These are phyloP conservation scores for Penicillium carneum DNA, from an alignment of 2,329 filamentous ascomycete species.

Conservation along the genomic window DNA sequence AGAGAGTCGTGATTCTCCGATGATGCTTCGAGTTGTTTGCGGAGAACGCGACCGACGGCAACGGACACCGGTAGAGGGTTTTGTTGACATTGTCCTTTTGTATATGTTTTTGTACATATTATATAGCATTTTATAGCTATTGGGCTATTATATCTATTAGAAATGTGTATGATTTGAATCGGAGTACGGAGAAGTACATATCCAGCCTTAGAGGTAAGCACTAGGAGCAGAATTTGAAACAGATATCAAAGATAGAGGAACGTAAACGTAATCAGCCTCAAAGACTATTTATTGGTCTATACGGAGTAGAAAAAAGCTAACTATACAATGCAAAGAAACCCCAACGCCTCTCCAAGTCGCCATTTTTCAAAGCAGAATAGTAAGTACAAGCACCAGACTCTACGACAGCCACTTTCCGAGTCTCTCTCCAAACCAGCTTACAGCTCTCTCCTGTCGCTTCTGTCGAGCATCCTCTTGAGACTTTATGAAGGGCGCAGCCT, in stretches of 20 bases:
- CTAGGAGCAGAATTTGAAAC: not conserved
- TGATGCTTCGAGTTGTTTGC: conserved; percentile 41
- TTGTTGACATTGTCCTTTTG: not conserved
- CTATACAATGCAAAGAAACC: conserved; percentile 6
- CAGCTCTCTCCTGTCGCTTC: conserved; percentile 50
- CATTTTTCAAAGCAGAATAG: conserved; percentile 10
- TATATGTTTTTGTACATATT: not conserved
- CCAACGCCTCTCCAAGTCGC: conserved; percentile 13
- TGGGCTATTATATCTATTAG: no score
- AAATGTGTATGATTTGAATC: not conserved
- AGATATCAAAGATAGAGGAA: not conserved
- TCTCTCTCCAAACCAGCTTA: conserved; percentile 54
- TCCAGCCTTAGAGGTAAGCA: not conserved
- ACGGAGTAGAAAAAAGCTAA: not conserved
- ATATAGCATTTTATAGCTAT: not conserved
- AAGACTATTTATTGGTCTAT: not conserved
- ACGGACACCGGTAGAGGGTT: not conserved
- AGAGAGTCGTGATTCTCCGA: conserved; percentile 31
- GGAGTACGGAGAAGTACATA: not conserved
- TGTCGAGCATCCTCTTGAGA: conserved; percentile 46
- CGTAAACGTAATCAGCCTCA: not conserved
- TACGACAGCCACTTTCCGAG: conserved; percentile 53
- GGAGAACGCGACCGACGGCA: conserved; percentile 36
- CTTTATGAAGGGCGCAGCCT: conserved; percentile 48
- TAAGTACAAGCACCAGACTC: not conserved